Base-by-base conservation (phyloP, 306 rosid species). In the Delonix regia region DNA sequence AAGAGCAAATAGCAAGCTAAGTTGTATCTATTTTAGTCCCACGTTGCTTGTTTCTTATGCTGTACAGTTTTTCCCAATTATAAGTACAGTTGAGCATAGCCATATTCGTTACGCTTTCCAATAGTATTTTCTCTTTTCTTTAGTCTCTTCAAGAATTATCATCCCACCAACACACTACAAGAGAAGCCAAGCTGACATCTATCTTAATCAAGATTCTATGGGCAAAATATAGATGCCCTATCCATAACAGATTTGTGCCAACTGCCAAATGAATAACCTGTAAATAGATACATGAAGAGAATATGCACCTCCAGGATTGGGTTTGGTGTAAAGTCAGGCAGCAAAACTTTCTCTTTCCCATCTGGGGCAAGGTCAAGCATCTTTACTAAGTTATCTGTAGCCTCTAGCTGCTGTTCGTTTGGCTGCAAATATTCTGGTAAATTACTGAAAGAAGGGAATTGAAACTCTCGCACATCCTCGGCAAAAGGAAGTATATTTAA, bases 381-480 rank as follows among this genome's bases (percentile, higher is more conserved):
- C 62, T 81, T 88, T 27, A 94, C 87, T 3, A 92, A 89, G 81
- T 88, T 85, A 75, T 90, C 95, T 4, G 89, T 89, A n/a, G 89
- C 94, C 87, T 90, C 94, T 78, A 90, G 88, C 85, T 90, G 97
- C 68, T 83, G 89, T 74, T 85, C 85, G 51, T 82, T 92, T 66
- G 97, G 99, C 77, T 86, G 92, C 81, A 86, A 82, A 8, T 88
- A 65, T 41, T 81, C 85, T 25, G 95, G 97, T 67, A 89, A 81
- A 80, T 80, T 89, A 83, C 74, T 75, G 78, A 92, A 83, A 75
- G 99, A 92, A 25, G 94, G 88, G 82, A 94, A 92, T 16, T 90
- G 97, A 83, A 89, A 94, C 83, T 94, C 99, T 57, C 97, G 89
- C 77, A 94, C 90, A 71, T 94, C 99, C 85, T 94, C 97, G 18